phyloP scores from a whole-genome alignment of 768 basidiomycete genomes.

The Hypsizygus marmoreus region DNA sequence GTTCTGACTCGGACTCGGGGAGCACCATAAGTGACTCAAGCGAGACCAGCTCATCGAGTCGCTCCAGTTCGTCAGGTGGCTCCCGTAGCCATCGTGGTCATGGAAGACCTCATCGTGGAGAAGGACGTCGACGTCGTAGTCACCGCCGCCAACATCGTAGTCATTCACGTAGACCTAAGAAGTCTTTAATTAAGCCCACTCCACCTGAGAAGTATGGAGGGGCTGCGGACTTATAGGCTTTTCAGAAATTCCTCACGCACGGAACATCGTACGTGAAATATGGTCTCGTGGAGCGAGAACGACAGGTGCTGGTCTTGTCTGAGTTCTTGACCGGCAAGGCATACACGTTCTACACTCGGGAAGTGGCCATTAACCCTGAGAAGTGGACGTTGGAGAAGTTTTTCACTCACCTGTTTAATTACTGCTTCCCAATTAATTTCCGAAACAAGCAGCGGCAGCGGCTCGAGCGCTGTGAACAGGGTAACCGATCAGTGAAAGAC shows the following conservation, averaged over 20 bases:
- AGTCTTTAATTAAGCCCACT: conserved; percentile 15
- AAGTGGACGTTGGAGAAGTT: conserved; percentile 1
- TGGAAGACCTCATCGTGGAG: background rate
- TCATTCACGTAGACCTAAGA: background rate
- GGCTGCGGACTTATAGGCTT: conserved; percentile 1
- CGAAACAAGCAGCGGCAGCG: conserved; percentile 23
- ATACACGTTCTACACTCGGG: background rate
- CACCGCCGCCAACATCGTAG: background rate
- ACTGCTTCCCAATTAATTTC: conserved; percentile 21
- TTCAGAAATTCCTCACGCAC: conserved; percentile 18
- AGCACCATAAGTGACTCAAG: background rate
- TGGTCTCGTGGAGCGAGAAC: background rate
- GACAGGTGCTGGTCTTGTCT: background rate
- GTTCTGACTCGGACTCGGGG: background rate
- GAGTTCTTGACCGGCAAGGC: background rate
- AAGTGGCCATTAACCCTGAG: background rate
- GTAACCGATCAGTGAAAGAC: conserved; percentile 22
- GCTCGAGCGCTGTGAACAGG: conserved; percentile 23
- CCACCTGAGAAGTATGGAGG: conserved; percentile 19
- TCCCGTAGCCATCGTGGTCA: no score
- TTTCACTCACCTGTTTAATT: conserved; percentile 9
- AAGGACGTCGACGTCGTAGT: background rate
- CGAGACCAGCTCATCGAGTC: no score
- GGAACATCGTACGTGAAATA: conserved; percentile 16
- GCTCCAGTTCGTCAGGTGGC: no score